Percentiles rank a stretch among this genome's conserved stretches.
Evolutionary conservation across 2,329 filamentous ascomycete species (phyloP).

Genomic region (Penicillium sp.): DNA sequence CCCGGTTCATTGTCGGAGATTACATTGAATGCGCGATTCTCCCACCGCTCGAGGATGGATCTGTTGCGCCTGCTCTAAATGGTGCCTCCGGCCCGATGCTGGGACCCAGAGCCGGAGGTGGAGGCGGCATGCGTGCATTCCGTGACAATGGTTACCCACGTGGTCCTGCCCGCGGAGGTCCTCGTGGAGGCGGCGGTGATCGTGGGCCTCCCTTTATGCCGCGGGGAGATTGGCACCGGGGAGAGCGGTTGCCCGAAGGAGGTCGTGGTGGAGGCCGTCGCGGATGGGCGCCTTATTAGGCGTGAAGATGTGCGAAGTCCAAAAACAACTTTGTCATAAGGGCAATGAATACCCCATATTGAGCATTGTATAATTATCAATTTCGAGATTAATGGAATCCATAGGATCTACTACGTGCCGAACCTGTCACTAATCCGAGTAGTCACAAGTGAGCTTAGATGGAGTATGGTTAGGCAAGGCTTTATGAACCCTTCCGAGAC

Average conservation of each 20-base stretch:
- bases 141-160: conserved; percentile 48
- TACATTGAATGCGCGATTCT: conserved; percentile 80
- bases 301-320: neutral
- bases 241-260: conserved; percentile 46
- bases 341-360: conserved; percentile 10
- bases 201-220: conserved; percentile 36
- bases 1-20: conserved; percentile 82
- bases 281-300: conserved; percentile 41
- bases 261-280: conserved; percentile 34
- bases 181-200: conserved; percentile 41
- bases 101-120: conserved; percentile 23
- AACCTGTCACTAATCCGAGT: neutral
- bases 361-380: conserved; percentile 16
- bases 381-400: conserved; percentile 6
- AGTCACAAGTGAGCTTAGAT: neutral
- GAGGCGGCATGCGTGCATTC: conserved; percentile 41
- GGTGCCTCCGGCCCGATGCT: conserved; percentile 31
- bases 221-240: conserved; percentile 48
- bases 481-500: neutral
- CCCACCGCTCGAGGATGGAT: conserved; percentile 69
- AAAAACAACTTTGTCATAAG: neutral
- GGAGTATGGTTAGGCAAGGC: neutral
- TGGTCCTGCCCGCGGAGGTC: conserved; percentile 41
- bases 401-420: neutral
- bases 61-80: conserved; percentile 55